Percentiles rank a stretch among this genome's conserved stretches.
These are phyloP conservation scores for Pulveroboletus ravenelii DNA, from an alignment of 768 basidiomycete species.

Conservation along the genomic window DNA sequence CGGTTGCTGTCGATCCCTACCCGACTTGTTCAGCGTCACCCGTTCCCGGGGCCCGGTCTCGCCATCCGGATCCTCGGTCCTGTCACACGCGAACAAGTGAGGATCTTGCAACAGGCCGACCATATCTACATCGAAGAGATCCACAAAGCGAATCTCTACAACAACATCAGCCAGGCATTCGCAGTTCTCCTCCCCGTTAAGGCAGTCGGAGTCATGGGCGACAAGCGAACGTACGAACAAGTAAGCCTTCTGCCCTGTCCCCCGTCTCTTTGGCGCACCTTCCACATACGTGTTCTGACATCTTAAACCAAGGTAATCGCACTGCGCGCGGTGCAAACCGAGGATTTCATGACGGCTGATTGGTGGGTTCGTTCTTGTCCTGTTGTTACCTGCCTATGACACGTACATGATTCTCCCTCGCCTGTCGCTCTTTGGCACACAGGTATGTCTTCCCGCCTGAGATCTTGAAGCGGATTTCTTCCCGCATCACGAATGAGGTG, in stretches of 20 bases:
- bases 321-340: conserved; percentile 91
- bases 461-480: conserved; percentile 86
- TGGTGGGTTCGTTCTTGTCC: conserved; percentile 51
- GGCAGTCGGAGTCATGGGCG: conserved; percentile 98
- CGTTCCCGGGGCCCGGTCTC: conserved; percentile 97
- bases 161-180: conserved; percentile 94
- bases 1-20: conserved; percentile 87
- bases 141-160: conserved; percentile 84
- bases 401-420: conserved; percentile 1
- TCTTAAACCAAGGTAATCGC: conserved; percentile 67
- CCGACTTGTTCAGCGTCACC: conserved; percentile 92
- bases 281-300: conserved; percentile 1
- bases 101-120: conserved; percentile 87
- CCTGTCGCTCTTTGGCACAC: conserved; percentile 13
- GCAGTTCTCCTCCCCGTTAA: conserved; percentile 93
- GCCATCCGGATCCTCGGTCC: conserved; percentile 97
- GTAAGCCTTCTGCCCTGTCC: conserved; percentile 30
- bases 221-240: conserved; percentile 94
- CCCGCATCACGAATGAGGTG: conserved; percentile 97
- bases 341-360: conserved; percentile 99
- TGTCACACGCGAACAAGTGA: conserved; percentile 90
- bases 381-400: background rate
- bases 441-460: conserved; percentile 96
- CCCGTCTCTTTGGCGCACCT: background rate
- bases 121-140: conserved; percentile 98